Conservation (phyloP, 306 rosid genomes). For the Prinsepia uniflora region DNA sequence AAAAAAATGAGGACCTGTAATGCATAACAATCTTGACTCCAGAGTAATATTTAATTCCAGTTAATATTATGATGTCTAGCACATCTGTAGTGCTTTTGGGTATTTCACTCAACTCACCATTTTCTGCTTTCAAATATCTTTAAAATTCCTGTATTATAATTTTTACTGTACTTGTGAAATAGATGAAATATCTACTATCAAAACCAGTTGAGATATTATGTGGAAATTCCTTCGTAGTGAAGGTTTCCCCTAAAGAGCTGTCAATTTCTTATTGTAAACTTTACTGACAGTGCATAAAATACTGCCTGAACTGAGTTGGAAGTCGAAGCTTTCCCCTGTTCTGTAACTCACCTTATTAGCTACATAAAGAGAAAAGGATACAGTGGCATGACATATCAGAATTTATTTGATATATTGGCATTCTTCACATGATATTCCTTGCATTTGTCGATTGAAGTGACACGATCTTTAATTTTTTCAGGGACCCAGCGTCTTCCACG, state of each 20-base stretch:
- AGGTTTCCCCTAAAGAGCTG: background rate
- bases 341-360: background rate
- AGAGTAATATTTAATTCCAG: too few relatives aligned
- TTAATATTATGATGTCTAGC: too few relatives aligned
- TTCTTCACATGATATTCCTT: constrained; percentile 16
- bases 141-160: too few relatives aligned
- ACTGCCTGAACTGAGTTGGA: background rate
- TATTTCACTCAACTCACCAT: too few relatives aligned
- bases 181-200: too few relatives aligned
- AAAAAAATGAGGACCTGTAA: too few relatives aligned
- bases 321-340: background rate
- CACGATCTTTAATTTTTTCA: constrained; percentile 36
- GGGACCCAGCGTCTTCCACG: constrained; percentile 99
- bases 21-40: too few relatives aligned
- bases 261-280: background rate
- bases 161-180: too few relatives aligned
- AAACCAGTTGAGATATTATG: too few relatives aligned
- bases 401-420: background rate
- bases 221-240: constrained; percentile 1
- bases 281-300: background rate
- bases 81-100: too few relatives aligned
- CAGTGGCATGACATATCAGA: background rate
- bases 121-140: too few relatives aligned
- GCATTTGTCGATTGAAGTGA: constrained; percentile 18
- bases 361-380: background rate